Evolutionary conservation across 768 basidiomycete genomes (phyloP), one percentile per base, ranked within the genome.

Genomic region (Boletus rex-veris): DNA sequence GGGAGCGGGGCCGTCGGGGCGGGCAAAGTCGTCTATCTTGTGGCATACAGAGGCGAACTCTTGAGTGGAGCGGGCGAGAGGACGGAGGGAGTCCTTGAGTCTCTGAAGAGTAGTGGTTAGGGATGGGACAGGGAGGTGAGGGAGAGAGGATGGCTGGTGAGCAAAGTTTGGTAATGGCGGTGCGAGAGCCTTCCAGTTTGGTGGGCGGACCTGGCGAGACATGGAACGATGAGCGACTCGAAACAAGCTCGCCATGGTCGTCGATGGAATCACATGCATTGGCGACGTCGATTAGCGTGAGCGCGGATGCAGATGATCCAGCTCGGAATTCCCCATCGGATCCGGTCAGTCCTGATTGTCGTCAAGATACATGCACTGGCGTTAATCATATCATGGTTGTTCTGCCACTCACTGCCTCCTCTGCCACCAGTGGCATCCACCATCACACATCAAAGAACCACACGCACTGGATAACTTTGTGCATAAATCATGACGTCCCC

Each of bases 121-220:
- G 24, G 79, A 71, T 12, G 89, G 85, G 0, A 97, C 84, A 0
- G 94, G 95, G 8, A 98, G 81, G 43, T 75, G 76, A 0, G 85
- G 86, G 5, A 97, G 79, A 30, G 57, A 7, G 9, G 73, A 68
- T 0, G 74, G 60, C 64, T 94, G 90, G 4, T 77, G 76, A 2
- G 79, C 78, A 65, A 90, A 91, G 12, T 91, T 88, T 15, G 77
- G 66, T 11, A 86, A 72, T 40, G 75, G 71, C 0, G 90, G 88
- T 1, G 91, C 90, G 48, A 73, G 72, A 1, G 77, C 63, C 72
- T 93, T 93, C 91, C 92, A 93, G 61, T 81, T 71, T 16, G 66
- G 40, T 5, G 86, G 85, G 26, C 78, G 75, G 36, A 37, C 37
- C 8, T 43, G 24, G 8, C 26, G 64, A 36, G 43, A 60, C 54